Conservation (phyloP, 345 rosid genomes). For the Populus ilicifolia region DNA sequence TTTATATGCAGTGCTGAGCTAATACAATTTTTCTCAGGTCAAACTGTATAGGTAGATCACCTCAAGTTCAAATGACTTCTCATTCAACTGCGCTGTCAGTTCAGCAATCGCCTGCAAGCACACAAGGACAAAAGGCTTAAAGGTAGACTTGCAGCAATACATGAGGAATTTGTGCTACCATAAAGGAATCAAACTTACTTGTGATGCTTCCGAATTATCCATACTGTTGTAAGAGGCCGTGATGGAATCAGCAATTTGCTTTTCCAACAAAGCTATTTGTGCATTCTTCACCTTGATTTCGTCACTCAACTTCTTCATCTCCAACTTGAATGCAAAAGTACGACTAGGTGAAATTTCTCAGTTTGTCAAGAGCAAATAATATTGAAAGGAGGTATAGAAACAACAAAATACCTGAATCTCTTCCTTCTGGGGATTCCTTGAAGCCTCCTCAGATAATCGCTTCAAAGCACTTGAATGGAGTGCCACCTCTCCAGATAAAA, state of each 20-base stretch:
- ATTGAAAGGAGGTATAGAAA: conserved; percentile 9
- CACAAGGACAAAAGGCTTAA: conserved; percentile 19
- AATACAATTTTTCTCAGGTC: not conserved
- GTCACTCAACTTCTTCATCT: conserved; percentile 55
- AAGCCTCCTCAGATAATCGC: conserved; percentile 74
- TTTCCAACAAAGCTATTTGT: conserved; percentile 72
- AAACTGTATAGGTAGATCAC: conserved; percentile 36
- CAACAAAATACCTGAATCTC: conserved; percentile 48
- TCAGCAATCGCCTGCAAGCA: conserved; percentile 66
- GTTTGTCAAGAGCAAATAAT: conserved; percentile 13
- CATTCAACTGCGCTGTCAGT: conserved; percentile 73
- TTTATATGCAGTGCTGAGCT: not conserved
- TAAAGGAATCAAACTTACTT: conserved; percentile 41
- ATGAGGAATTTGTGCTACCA: not conserved
- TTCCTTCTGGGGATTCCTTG: conserved; percentile 62
- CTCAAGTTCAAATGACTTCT: conserved; percentile 94
- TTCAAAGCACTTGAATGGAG: conserved; percentile 82
- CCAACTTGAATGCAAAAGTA: conserved; percentile 51
- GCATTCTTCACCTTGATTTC: conserved; percentile 76
- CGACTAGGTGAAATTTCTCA: conserved; percentile 19
- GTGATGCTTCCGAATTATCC: conserved; percentile 60
- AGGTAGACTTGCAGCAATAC: conserved; percentile 14
- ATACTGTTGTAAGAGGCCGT: conserved; percentile 49
- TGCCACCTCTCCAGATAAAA: conserved; percentile 81
- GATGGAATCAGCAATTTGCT: conserved; percentile 66